Percentiles rank a stretch among this genome's conserved stretches.
Conservation (phyloP, 805 yeast species). For the Komagataella kurtzmanii region DNA sequence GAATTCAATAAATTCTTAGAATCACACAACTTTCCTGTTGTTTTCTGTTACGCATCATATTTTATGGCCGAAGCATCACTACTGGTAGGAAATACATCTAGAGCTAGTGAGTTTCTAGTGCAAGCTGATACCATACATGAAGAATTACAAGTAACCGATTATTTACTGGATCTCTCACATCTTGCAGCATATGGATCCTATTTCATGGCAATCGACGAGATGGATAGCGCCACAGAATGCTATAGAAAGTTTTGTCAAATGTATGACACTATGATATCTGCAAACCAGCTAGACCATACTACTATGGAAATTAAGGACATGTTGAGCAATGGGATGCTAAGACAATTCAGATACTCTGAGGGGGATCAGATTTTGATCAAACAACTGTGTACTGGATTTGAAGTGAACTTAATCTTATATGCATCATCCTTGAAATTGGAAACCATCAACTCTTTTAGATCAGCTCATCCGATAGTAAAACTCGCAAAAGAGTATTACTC, state of each 20-base stretch:
- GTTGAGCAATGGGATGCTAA: background rate
- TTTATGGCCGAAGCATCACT: slow-evolving; percentile 12
- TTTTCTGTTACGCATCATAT: slow-evolving; percentile 9
- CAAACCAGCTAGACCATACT: background rate
- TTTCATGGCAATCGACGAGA: slow-evolving; percentile 6
- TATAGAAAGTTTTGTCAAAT: background rate
- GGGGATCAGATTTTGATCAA: background rate
- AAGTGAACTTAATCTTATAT: background rate
- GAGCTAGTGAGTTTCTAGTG: slow-evolving; percentile 6
- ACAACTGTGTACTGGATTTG: background rate
- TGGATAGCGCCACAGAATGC: slow-evolving; percentile 1
- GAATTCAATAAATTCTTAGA: slow-evolving; percentile 12
- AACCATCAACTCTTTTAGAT: background rate
- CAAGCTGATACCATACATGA: slow-evolving; percentile 5
- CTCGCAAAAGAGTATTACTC: background rate
- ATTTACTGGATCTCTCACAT: slow-evolving; percentile 7
- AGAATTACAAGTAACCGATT: slow-evolving; percentile 4
- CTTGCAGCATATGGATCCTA: slow-evolving; percentile 8
- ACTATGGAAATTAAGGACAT: background rate
- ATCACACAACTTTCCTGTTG: slow-evolving; percentile 12
- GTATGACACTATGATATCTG: background rate
- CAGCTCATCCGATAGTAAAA: background rate
- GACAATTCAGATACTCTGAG: background rate
- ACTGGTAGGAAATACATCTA: slow-evolving; percentile 4
- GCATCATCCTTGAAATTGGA: background rate